Conservation (phyloP, 306 rosid genomes). For the Psophocarpus tetragonolobus region DNA sequence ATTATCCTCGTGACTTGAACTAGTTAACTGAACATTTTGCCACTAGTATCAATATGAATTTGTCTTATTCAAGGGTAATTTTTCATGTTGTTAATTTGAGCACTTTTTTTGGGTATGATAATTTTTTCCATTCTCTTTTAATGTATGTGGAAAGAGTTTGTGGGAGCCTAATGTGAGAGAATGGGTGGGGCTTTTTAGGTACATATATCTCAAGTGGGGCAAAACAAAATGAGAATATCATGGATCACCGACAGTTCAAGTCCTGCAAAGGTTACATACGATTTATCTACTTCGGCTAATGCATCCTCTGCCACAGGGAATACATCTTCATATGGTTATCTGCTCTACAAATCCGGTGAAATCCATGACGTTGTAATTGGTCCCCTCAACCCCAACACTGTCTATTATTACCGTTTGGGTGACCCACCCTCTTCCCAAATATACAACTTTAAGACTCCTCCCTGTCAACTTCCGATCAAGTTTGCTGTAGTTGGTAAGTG, state of each 20-base stretch:
- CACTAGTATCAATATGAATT: no score
- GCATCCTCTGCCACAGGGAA: slow-evolving; percentile 43
- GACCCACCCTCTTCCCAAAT: slow-evolving; percentile 39
- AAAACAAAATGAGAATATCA: slow-evolving; percentile 65
- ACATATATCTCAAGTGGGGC: slow-evolving; percentile 74
- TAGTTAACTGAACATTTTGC: background rate
- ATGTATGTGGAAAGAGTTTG: background rate
- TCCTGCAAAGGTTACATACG: slow-evolving; percentile 49
- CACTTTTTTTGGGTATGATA: no score
- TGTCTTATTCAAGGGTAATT: no score
- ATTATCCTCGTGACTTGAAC: background rate
- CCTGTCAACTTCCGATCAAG: slow-evolving; percentile 63
- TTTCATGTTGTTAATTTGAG: background rate
- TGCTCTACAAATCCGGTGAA: slow-evolving; percentile 48
- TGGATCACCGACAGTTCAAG: slow-evolving; percentile 63
- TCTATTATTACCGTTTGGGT: slow-evolving; percentile 71
- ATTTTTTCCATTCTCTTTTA: background rate
- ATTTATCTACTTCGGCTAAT: slow-evolving; percentile 51
- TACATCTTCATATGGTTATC: slow-evolving; percentile 46
- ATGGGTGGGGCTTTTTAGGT: slow-evolving; percentile 49
- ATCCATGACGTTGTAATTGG: slow-evolving; percentile 74
- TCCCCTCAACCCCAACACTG: slow-evolving; percentile 54
- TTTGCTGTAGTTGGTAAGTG: slow-evolving; percentile 66
- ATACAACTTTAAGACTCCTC: slow-evolving; percentile 69
- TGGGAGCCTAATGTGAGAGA: background rate